Evolutionary conservation across 2,329 filamentous ascomycete species (phyloP), one percentile per base, ranked within the genome.

Genomic region (Penicillium aurantiogriseum): DNA sequence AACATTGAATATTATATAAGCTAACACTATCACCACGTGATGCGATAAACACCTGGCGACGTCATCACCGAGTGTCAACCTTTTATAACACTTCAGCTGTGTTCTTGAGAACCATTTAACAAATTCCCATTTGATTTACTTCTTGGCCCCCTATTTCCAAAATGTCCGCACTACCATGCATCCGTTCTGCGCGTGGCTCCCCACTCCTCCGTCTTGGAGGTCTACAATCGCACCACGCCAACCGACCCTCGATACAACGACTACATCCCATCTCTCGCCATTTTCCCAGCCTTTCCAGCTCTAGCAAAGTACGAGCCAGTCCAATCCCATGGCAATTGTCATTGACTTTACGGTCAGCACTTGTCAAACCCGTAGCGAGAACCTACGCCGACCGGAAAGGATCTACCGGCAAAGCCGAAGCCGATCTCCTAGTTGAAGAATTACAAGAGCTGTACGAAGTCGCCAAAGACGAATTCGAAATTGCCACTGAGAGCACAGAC

Each of bases 381-480:
- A 54, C 13, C 31, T 44, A 40, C 48, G 35, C 44, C 10, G 56
- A 56, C 27, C 43, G 57, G 5, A 59, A 59, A 29, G n/a, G 33
- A 38, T 57, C 40, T 6, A 53, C 57, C 23, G 70, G 66, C 8
- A 72, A 69, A 59, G 57, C 61, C 10, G 66, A 71, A 50, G 66
- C 67, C 0, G 73, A 76, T 51, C 56, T 68, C 5, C 63, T 75
- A 15, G 70, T 75, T 46, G 72, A 74, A 29, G 73, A 76, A 55
- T 31, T 76, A 3, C 71, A 75, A 61, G 73, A 75, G 47, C 63
- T 75, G 60, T 76, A 69, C 60, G 74, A 77, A 54, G 74, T 74
- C 0, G 77, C 79, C 4, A 74, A 74, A 57, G 79, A 81, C 62
- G 78, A 81, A 64, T 78, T 80, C 56, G 78, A 81, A 67, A 80